These are phyloP conservation scores for Exophiala alcalophila DNA, from an alignment of 2,329 filamentous ascomycete species.

Conservation along the genomic window DNA sequence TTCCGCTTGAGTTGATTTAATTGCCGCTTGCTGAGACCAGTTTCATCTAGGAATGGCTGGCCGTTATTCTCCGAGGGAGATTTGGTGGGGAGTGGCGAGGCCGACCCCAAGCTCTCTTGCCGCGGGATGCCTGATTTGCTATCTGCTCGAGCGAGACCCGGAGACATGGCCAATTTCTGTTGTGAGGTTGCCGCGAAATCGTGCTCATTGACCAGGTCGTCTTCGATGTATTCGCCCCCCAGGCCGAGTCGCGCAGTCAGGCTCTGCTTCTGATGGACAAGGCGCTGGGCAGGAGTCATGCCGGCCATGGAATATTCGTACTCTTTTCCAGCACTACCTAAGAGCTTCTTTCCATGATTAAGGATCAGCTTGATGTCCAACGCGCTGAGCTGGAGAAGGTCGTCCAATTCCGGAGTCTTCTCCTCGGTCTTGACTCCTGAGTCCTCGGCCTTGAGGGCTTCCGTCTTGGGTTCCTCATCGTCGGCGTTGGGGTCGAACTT, in stretches of 20 bases:
- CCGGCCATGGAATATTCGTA: conserved; percentile 81
- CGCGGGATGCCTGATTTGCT: conserved; percentile 42
- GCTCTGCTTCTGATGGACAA: conserved; percentile 87
- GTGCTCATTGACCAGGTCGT: conserved; percentile 69
- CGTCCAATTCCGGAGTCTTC: conserved; percentile 46
- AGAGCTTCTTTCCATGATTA: conserved; percentile 75
- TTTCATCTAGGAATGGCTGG: conserved; percentile 55
- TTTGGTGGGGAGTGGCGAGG: conserved; percentile 40
- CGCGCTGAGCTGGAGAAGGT: conserved; percentile 67
- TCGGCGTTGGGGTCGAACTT: conserved; percentile 82
- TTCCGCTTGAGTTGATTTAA: conserved; percentile 94
- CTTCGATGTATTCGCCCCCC: conserved; percentile 77
- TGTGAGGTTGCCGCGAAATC: conserved; percentile 55
- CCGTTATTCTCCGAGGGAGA: conserved; percentile 50
- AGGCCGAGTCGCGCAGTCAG: conserved; percentile 78
- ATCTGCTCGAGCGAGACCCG: conserved; percentile 50
- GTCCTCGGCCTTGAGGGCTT: conserved; percentile 51
- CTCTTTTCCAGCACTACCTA: conserved; percentile 75
- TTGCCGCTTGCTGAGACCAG: conserved; percentile 82
- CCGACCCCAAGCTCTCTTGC: conserved; percentile 46
- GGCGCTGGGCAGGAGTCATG: conserved; percentile 74
- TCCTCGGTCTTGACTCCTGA: conserved; percentile 41
- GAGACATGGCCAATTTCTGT: conserved; percentile 40
- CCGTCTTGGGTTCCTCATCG: conserved; percentile 53
- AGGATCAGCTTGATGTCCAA: conserved; percentile 79